These are phyloP conservation scores for Apiospora hydei DNA, from an alignment of 2,329 filamentous ascomycete species.

Conservation along the genomic window DNA sequence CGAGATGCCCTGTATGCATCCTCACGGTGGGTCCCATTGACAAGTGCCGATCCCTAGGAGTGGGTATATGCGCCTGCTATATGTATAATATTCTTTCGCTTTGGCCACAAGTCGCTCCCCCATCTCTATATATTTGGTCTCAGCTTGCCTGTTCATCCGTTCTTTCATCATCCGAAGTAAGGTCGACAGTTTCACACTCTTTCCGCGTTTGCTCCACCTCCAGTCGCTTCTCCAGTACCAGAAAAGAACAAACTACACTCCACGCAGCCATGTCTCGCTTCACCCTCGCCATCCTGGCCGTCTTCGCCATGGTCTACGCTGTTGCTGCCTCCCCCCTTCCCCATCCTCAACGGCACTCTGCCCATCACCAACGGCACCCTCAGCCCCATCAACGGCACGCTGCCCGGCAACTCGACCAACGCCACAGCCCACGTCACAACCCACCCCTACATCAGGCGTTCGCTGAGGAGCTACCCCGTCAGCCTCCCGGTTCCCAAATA, in stretches of 20 bases:
- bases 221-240: not conserved
- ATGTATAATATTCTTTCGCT: not conserved
- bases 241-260: not conserved
- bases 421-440: not conserved
- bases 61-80: constrained; percentile 11
- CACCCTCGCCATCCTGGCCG: constrained; percentile 21
- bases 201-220: not conserved
- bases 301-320: constrained; percentile 23
- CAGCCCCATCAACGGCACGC: not conserved
- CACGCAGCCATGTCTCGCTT: constrained; percentile 13
- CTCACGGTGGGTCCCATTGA: not conserved
- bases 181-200: not conserved
- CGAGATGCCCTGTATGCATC: constrained; percentile 15
- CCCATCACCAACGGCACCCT: not conserved
- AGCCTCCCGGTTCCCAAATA: constrained; percentile 4
- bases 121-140: not conserved
- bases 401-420: constrained; percentile 3
- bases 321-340: constrained; percentile 15
- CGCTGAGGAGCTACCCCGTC: constrained; percentile 19
- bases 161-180: not conserved
- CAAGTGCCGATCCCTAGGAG: constrained; percentile 18
- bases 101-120: not conserved
- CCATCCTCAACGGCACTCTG: constrained; percentile 2
- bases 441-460: not conserved
- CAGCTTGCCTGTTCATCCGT: not conserved